Conservation (phyloP, 768 basidiomycete genomes). For the Nidularia sp. region DNA sequence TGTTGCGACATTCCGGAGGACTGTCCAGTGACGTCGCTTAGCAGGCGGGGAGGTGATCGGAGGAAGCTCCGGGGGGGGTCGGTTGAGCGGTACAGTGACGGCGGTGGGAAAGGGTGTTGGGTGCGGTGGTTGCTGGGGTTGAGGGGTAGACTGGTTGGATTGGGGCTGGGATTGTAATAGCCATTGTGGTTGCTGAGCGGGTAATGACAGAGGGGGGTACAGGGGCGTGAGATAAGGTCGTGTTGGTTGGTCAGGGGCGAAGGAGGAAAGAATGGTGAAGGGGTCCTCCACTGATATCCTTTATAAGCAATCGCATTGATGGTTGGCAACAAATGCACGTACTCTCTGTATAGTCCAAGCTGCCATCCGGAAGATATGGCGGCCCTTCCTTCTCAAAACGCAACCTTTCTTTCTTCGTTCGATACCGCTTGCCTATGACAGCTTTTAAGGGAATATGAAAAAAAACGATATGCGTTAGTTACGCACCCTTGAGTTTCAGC, state of each 20-base stretch:
- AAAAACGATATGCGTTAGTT: not conserved
- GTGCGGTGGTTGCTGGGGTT: conserved; percentile 13
- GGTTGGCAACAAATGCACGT: conserved; percentile 15
- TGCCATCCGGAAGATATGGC: conserved; percentile 70
- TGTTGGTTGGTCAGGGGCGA: conserved; percentile 55
- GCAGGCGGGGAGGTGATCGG: conserved; percentile 8
- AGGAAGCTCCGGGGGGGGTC: conserved; percentile 12
- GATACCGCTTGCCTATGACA: conserved; percentile 63
- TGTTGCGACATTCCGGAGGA: conserved; percentile 45
- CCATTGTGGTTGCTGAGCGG: conserved; percentile 5
- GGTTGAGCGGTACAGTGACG: conserved; percentile 14
- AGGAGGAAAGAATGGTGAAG: conserved; percentile 59
- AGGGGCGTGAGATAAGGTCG: conserved; percentile 57
- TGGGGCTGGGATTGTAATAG: conserved; percentile 13
- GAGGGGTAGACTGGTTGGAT: conserved; percentile 4
- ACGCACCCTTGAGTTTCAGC: conserved; percentile 69
- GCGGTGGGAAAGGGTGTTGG: conserved; percentile 9
- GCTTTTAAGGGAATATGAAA: no score
- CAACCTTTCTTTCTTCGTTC: conserved; percentile 76
- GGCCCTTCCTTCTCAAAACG: conserved; percentile 77
- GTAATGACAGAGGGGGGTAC: conserved; percentile 37
- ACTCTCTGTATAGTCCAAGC: conserved; percentile 73
- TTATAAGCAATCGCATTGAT: conserved; percentile 4
- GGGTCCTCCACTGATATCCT: conserved; percentile 66
- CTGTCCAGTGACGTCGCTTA: conserved; percentile 58